A percentile compares a stretch with the other conserved stretches of the same genome.
phyloP scores from a whole-genome alignment of 1,284 basidiomycete species.

The Cryptococcus hybrid region DNA sequence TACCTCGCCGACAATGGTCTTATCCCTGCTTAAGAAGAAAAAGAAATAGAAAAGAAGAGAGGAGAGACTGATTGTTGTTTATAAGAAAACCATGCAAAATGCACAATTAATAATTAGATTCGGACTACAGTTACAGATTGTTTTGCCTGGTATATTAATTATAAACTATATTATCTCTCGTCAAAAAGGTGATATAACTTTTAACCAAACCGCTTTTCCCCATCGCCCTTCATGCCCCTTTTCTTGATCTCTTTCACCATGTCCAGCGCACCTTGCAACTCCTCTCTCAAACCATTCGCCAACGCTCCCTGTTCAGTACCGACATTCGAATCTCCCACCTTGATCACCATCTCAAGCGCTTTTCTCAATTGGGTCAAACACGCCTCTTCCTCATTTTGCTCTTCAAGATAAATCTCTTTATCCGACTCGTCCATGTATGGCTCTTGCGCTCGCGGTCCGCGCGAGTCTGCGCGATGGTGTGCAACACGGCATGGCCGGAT shows the following conservation, averaged over 20 bases:
- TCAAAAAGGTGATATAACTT: not conserved
- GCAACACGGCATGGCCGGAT: conserved; percentile 12
- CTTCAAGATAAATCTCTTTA: conserved; percentile 19
- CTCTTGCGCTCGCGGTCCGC: conserved; percentile 17
- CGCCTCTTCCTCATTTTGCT: conserved; percentile 22
- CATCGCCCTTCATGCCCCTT: conserved; percentile 5
- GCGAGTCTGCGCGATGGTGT: conserved; percentile 9
- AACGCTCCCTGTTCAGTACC: conserved; percentile 1
- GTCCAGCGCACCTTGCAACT: not conserved
- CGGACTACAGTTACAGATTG: too few species aligned
- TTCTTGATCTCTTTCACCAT: conserved; percentile 1
- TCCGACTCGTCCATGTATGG: conserved; percentile 27
- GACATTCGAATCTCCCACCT: not conserved
- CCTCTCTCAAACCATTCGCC: not conserved
- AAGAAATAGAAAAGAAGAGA: too few species aligned
- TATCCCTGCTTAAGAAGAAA: conserved; percentile 24
- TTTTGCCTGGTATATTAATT: too few species aligned
- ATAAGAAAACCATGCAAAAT: too few species aligned
- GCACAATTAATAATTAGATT: too few species aligned
- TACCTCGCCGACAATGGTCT: conserved; percentile 67
- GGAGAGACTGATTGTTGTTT: too few species aligned
- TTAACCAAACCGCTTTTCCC: not conserved
- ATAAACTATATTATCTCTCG: too few species aligned
- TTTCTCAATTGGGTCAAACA: conserved; percentile 18
- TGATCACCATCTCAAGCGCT: conserved; percentile 13